phyloP scores from a whole-genome alignment of 2,329 filamentous ascomycete genomes.

The Aspergillus sp. region DNA sequence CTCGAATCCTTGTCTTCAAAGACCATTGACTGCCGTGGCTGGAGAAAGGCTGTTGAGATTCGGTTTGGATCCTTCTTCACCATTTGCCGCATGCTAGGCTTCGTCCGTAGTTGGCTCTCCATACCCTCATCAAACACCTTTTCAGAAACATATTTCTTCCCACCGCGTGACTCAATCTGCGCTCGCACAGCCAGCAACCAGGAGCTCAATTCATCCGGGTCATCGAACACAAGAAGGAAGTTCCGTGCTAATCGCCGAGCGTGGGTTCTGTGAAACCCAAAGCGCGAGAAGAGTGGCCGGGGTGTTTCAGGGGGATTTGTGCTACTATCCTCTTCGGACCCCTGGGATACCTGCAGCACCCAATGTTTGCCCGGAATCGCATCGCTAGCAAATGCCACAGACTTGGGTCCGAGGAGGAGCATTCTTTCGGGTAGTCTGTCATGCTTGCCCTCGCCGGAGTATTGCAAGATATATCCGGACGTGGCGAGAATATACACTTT shows the following conservation, averaged over 20 bases:
- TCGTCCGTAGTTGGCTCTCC: constrained; percentile 32
- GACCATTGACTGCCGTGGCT: constrained; percentile 30
- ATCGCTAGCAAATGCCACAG: constrained; percentile 55
- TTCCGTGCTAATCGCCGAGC: constrained; percentile 42
- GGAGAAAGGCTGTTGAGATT: constrained; percentile 35
- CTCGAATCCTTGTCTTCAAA: constrained; percentile 33
- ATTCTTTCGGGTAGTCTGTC: constrained; percentile 54
- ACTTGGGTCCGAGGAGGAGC: constrained; percentile 49
- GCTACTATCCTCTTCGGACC: constrained; percentile 35
- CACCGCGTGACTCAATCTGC: constrained; percentile 52
- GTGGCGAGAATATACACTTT: constrained; percentile 53
- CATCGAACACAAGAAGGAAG: constrained; percentile 50
- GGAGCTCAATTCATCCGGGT: constrained; percentile 48
- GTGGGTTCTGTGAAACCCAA: constrained; percentile 43
- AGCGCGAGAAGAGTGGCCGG: constrained; percentile 44
- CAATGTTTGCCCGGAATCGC: constrained; percentile 54
- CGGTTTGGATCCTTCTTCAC: constrained; percentile 42
- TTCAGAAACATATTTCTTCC: constrained; percentile 49
- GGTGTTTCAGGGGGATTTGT: constrained; percentile 32
- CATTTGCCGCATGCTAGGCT: constrained; percentile 36
- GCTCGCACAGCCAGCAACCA: constrained; percentile 52
- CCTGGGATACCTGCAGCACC: constrained; percentile 53
- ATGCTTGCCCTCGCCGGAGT: constrained; percentile 48
- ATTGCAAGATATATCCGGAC: constrained; percentile 52
- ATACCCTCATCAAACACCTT: constrained; percentile 36